phyloP scores from a whole-genome alignment of 768 basidiomycete species.

The Porpolomopsis calyptriformis region DNA sequence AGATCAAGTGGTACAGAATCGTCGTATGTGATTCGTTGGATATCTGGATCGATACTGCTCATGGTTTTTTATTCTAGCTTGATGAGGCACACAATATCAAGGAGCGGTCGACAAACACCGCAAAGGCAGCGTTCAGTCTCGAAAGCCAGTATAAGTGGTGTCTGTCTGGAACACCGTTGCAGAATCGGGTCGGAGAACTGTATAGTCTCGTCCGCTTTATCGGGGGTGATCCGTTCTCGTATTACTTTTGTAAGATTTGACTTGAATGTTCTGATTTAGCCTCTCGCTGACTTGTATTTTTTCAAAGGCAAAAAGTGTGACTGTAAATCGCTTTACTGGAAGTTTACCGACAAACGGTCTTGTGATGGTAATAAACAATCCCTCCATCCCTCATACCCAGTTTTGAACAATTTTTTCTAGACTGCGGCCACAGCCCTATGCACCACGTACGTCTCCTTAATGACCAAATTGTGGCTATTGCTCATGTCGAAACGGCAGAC shows the following conservation, averaged over 20 bases:
- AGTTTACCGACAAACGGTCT: conserved; percentile 66
- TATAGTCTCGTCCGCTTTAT: conserved; percentile 91
- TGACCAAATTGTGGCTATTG: conserved; percentile 2
- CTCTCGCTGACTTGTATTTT: conserved; percentile 2
- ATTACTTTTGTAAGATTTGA: conserved; percentile 68
- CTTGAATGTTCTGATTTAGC: not conserved
- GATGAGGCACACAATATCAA: conserved; percentile 99
- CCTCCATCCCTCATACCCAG: not conserved
- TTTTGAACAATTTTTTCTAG: conserved; percentile 24
- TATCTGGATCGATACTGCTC: not conserved
- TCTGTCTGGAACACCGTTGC: conserved; percentile 85
- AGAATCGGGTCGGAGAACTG: conserved; percentile 93
- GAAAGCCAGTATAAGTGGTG: conserved; percentile 83
- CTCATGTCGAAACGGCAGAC: conserved; percentile 35
- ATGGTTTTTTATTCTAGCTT: conserved; percentile 34
- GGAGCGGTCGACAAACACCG: conserved; percentile 87
- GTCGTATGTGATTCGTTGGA: conserved; percentile 36
- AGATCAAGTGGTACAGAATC: conserved; percentile 75
- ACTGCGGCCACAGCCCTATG: conserved; percentile 80
- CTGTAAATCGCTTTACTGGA: conserved; percentile 95
- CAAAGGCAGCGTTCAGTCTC: conserved; percentile 92
- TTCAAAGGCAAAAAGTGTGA: conserved; percentile 71
- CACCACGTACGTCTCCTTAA: conserved; percentile 44
- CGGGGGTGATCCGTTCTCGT: conserved; percentile 87
- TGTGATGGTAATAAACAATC: conserved; percentile 59